Percentiles rank a stretch among this genome's conserved stretches.
Evolutionary conservation across 1,139 yeast species (phyloP).

Genomic region (Debaryomyces robertsiae): DNA sequence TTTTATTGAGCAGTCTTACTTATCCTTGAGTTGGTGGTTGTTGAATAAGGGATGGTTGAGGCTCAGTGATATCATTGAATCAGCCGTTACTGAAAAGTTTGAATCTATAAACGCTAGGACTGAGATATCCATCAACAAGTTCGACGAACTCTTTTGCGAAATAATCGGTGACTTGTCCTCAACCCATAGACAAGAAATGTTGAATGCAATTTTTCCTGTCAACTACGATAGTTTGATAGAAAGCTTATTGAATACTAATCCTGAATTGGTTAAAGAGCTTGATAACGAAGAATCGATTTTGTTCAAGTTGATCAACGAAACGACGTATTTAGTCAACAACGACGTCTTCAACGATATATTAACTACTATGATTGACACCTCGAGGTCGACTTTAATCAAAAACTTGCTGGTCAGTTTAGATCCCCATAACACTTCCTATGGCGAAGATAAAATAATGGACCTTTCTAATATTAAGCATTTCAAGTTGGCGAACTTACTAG

Average conservation of each 20-base stretch:
- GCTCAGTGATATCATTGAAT: conserved; percentile 56
- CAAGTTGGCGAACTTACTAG: conserved; percentile 70
- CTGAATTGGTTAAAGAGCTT: conserved; percentile 42
- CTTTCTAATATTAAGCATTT: conserved; percentile 27
- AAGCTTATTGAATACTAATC: conserved; percentile 48
- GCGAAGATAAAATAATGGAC: conserved; percentile 22
- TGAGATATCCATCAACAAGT: conserved; percentile 63
- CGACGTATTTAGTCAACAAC: conserved; percentile 36
- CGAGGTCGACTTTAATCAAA: conserved; percentile 31
- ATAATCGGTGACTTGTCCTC: conserved; percentile 23
- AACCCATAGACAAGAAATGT: conserved; percentile 23
- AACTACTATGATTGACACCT: conserved; percentile 30
- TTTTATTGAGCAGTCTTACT: conserved; percentile 75
- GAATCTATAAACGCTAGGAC: conserved; percentile 69
- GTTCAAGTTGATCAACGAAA: conserved; percentile 49
- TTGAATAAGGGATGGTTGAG: conserved; percentile 81
- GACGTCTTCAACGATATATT: conserved; percentile 36
- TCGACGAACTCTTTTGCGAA: conserved; percentile 34
- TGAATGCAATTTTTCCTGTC: conserved; percentile 41
- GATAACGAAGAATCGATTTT: conserved; percentile 44
- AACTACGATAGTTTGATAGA: conserved; percentile 45
- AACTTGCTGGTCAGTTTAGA: conserved; percentile 30
- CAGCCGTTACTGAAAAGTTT: conserved; percentile 63
- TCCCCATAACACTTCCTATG: conserved; percentile 17
- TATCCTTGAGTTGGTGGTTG: conserved; percentile 93